A percentile compares a stretch with the other conserved stretches of the same genome.
Evolutionary conservation across 192 early-diverging fungal species (phyloP).

Genomic region (Coemansia erecta): DNA sequence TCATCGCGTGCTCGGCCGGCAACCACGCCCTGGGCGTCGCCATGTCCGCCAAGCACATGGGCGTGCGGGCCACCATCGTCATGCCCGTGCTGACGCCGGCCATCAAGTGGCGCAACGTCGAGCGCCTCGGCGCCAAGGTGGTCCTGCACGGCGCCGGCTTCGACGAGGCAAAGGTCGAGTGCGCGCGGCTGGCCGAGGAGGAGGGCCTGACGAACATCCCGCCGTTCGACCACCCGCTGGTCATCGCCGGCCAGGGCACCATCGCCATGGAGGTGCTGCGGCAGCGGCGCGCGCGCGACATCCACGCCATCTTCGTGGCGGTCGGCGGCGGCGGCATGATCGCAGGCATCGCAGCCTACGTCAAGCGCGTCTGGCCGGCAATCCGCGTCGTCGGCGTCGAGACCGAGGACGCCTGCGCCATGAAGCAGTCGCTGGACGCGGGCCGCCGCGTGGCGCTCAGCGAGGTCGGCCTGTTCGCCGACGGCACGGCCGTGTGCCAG

Average conservation of each 20-base stretch:
- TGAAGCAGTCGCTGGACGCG: constrained; percentile 72
- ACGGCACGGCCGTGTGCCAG: constrained; percentile 92
- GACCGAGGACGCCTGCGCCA: constrained; percentile 84
- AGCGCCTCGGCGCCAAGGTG: constrained; percentile 85
- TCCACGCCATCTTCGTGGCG: constrained; percentile 88
- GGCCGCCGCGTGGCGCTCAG: constrained; percentile 65
- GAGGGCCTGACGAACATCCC: constrained; percentile 88
- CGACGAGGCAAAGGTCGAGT: constrained; percentile 90
- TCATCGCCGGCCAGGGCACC: constrained; percentile 99
- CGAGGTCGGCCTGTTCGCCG: constrained; percentile 94
- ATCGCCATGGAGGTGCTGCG: constrained; percentile 84
- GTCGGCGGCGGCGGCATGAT: constrained; percentile 95
- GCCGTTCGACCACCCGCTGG: constrained; percentile 96
- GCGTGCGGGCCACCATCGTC: constrained; percentile 93
- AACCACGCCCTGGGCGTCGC: constrained; percentile 99
- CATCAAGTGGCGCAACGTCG: constrained; percentile 90
- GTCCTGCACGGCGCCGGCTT: constrained; percentile 91
- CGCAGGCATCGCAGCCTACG: constrained; percentile 87
- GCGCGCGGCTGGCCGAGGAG: constrained; percentile 65
- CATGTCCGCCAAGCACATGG: constrained; percentile 85
- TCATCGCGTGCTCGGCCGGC: constrained; percentile 95
- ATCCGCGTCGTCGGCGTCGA: constrained; percentile 94
- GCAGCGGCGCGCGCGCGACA: constrained; percentile 56
- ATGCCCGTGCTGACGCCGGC: constrained; percentile 82
- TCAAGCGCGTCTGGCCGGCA: constrained; percentile 84